These are phyloP conservation scores for Teratosphaeriaceae sp. DNA, from an alignment of 2,329 filamentous ascomycete genomes.

Conservation along the genomic window DNA sequence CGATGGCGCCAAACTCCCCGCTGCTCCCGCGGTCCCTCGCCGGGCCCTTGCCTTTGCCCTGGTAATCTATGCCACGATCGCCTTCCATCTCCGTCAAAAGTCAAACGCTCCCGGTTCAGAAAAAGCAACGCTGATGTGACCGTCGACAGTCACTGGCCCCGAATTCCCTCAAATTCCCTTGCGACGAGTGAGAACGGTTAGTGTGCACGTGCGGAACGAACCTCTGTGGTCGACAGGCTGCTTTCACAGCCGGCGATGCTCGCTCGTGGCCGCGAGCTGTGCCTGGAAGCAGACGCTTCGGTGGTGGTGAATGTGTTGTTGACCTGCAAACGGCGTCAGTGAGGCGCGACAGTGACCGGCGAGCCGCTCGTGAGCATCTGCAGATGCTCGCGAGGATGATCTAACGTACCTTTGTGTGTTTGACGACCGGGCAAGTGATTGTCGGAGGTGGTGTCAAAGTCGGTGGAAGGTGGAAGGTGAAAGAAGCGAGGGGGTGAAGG, in stretches of 20 bases:
- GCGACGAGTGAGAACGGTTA: background rate
- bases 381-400: background rate
- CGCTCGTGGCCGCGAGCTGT: too few species aligned
- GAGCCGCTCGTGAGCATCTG: background rate
- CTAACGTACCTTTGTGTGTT: background rate
- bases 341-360: background rate
- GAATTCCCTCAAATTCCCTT: too few species aligned
- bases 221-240: too few species aligned
- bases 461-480: background rate
- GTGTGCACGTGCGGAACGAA: too few species aligned
- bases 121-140: background rate
- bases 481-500: background rate
- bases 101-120: constrained; percentile 1
- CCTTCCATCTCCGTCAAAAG: background rate
- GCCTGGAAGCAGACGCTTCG: too few species aligned
- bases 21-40: background rate
- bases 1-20: background rate
- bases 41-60: background rate
- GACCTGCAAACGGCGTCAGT: background rate
- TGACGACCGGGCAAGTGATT: background rate
- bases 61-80: background rate
- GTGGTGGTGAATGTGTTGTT: too few species aligned
- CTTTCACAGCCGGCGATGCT: too few species aligned
- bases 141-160: background rate
- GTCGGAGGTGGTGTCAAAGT: background rate